Percentiles rank a stretch among this genome's conserved stretches.
Evolutionary conservation across 1,139 yeast species (phyloP).

Genomic region (Arxiozyma slooffiae): DNA sequence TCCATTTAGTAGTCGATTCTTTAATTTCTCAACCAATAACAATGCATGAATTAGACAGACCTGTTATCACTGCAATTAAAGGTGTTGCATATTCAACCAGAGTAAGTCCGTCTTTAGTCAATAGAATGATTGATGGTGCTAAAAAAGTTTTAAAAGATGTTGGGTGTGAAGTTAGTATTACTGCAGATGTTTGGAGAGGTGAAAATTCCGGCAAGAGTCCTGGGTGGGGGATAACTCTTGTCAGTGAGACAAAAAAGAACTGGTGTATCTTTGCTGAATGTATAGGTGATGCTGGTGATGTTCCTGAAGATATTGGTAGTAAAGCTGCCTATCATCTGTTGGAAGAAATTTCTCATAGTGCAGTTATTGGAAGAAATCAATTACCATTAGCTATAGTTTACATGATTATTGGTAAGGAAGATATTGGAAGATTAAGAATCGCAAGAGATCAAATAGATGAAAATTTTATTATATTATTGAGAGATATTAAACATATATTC

Average conservation of each 20-base stretch:
- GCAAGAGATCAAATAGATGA: conserved; percentile 68
- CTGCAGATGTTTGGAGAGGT: conserved; percentile 96
- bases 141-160: conserved; percentile 62
- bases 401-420: conserved; percentile 93
- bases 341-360: conserved; percentile 63
- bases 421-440: conserved; percentile 76
- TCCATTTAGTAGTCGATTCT: conserved; percentile 72
- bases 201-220: conserved; percentile 93
- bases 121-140: conserved; percentile 81
- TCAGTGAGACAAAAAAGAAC: conserved; percentile 82
- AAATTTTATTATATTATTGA: conserved; percentile 47
- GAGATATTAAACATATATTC: conserved; percentile 70
- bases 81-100: conserved; percentile 95
- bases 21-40: conserved; percentile 79
- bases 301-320: conserved; percentile 86
- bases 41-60: conserved; percentile 68
- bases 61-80: conserved; percentile 68
- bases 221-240: conserved; percentile 87
- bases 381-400: conserved; percentile 55
- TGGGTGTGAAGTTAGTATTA: conserved; percentile 83
- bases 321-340: conserved; percentile 65
- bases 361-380: conserved; percentile 68
- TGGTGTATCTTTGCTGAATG: conserved; percentile 83
- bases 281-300: conserved; percentile 62
- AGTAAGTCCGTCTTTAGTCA: conserved; percentile 89